These are phyloP conservation scores for Exutisphaerella laricina DNA, from an alignment of 2,329 filamentous ascomycete genomes.

Conservation along the genomic window DNA sequence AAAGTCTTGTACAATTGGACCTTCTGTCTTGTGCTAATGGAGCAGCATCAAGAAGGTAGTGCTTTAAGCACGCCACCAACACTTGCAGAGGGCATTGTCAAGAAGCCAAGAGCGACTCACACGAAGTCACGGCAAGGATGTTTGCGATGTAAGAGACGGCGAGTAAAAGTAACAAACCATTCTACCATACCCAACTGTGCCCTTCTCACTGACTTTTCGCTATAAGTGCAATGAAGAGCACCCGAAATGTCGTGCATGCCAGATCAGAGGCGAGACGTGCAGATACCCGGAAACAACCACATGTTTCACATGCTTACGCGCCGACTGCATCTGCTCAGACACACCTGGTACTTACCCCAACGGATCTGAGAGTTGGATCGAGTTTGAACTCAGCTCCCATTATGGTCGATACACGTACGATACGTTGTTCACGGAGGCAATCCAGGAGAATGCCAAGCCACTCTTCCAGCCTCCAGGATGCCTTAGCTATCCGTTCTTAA, in stretches of 20 bases:
- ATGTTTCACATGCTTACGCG: conserved; percentile 4
- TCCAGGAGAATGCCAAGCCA: conserved; percentile 4
- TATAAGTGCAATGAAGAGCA: conserved; percentile 6
- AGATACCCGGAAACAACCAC: conserved; percentile 2
- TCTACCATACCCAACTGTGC: not conserved
- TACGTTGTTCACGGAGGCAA: conserved; percentile 4
- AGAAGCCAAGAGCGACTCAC: not conserved
- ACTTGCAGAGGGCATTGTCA: not conserved
- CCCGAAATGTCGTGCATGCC: conserved; percentile 7
- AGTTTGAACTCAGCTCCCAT: conserved; percentile 8
- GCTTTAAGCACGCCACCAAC: no score
- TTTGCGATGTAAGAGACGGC: not conserved
- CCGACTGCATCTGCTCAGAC: conserved; percentile 5
- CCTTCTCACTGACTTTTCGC: not conserved
- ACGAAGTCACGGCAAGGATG: conserved; percentile 3
- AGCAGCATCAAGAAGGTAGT: no score
- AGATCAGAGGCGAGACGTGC: conserved; percentile 6
- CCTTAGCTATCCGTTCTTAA: conserved; percentile 6
- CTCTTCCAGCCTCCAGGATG: conserved; percentile 7
- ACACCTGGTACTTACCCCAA: not conserved
- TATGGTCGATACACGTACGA: conserved; percentile 11
- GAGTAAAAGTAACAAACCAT: not conserved
- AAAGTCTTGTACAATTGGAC: no score
- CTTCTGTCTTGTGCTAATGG: no score
- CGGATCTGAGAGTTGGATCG: not conserved